Evolutionary conservation across 108 stramenopile genomes (phyloP), one percentile per base, ranked within the genome.

Genomic region (Cyclotella atomus): DNA sequence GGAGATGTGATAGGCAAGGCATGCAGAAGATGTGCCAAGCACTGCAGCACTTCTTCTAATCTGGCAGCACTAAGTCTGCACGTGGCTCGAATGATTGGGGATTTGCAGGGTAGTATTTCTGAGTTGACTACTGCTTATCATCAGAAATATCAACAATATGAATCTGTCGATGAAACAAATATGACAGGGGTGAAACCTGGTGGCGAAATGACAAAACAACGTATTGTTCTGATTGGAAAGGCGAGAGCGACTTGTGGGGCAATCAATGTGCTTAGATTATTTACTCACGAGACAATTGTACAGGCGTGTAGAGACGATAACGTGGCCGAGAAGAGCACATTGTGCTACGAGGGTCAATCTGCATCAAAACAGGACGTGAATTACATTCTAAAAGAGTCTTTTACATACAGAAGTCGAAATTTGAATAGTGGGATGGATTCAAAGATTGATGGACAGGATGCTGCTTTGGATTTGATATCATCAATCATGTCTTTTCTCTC

Each of bases 201-300:
- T n/a, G n/a, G n/a, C n/a, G n/a, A n/a, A 28, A 72, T 67, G 34
- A 85, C 85, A 52, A 86, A 87, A 35, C 65, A 64, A 44, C 76
- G 87, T 34, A 87, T 93, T 30, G 73, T 86, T 8, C 54, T 89
- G n/a, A 85, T 91, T 21, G 92, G 85, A 6, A 89, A 88, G 71
- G 92, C 92, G 10, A 81, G 92, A 44, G 90, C 85, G 8, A 89
- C 89, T 0, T 90, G 88, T 12, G 92, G 92, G 8, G 79, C 87
- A 7, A 32, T 93, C 25, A 83, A 89, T 56, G 68, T 93, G 10
- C 64, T 89, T 3, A 74, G 84, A 33, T 27, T 91, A 3, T 49
- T 93, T 7, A 61, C 67, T 8, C 92, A 93, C 67, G 77, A 88
- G 14, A 70, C 76, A 20, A 80, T 90, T 29, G 81, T 89, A 1